phyloP scores from a whole-genome alignment of 768 basidiomycete genomes.

The Trametes cubensis region DNA sequence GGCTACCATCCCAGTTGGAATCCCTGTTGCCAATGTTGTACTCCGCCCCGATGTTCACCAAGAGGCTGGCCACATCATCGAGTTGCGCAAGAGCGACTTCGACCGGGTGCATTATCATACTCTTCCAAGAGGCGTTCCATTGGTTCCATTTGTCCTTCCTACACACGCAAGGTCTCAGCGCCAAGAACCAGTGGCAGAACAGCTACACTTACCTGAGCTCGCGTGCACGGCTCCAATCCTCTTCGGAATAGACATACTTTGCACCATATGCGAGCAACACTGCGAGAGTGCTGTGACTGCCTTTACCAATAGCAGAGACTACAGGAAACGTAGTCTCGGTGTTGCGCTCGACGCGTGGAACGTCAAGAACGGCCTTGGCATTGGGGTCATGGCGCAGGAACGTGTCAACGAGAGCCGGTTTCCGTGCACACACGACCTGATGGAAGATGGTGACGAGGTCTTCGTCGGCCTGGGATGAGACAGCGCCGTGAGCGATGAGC shows the following conservation, averaged over 20 bases:
- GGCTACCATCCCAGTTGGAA: neutral
- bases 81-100: conserved; percentile 30
- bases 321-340: conserved; percentile 29
- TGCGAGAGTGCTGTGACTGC: conserved; percentile 33
- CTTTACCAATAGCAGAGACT: conserved; percentile 30
- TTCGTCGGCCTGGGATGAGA: conserved; percentile 35
- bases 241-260: conserved; percentile 28
- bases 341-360: conserved; percentile 25
- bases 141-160: conserved; percentile 4
- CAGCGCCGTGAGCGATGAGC: conserved; percentile 34
- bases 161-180: no score
- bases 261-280: conserved; percentile 37
- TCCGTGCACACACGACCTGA: conserved; percentile 29
- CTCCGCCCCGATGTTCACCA: conserved; percentile 34
- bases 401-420: conserved; percentile 30
- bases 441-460: conserved; percentile 37
- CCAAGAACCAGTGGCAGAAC: no score
- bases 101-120: conserved; percentile 26
- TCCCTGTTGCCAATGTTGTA: conserved; percentile 19
- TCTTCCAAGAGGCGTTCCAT: neutral
- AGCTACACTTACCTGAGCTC: conserved; percentile 24
- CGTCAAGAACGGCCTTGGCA: conserved; percentile 35
- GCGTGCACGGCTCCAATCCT: conserved; percentile 31
- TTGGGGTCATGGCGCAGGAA: conserved; percentile 35
- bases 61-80: conserved; percentile 33